Conservation (phyloP, 495 filamentous ascomycete genomes). For the Podospora anserina region DNA sequence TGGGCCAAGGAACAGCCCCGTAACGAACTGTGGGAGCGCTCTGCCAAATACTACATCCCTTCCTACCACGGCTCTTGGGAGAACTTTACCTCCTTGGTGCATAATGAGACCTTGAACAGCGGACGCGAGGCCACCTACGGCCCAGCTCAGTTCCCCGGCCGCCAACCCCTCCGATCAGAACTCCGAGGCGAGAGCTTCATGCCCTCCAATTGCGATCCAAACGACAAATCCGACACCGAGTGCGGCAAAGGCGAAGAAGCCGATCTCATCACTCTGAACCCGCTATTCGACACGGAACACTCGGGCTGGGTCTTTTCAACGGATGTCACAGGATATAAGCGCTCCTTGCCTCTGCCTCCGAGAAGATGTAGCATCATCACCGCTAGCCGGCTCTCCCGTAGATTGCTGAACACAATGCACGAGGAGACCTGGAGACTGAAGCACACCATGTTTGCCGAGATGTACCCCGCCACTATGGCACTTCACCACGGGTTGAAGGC, state of each 20-base stretch:
- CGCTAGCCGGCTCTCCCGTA: slow-evolving; percentile 72
- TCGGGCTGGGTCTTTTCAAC: slow-evolving; percentile 84
- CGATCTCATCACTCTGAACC: slow-evolving; percentile 92
- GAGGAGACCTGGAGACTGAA: slow-evolving; percentile 71
- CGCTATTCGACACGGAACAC: slow-evolving; percentile 80
- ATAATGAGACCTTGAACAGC: slow-evolving; percentile 48
- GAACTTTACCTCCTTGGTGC: slow-evolving; percentile 62
- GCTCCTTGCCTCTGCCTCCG: slow-evolving; percentile 59
- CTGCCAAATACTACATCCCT: slow-evolving; percentile 86
- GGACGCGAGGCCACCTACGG: slow-evolving; percentile 73
- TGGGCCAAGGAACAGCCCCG: slow-evolving; percentile 82
- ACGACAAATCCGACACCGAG: slow-evolving; percentile 20
- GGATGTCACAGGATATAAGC: slow-evolving; percentile 85
- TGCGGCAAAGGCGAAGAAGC: slow-evolving; percentile 92
- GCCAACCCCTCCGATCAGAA: slow-evolving; percentile 57
- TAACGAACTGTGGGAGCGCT: slow-evolving; percentile 85
- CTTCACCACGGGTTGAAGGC: slow-evolving; percentile 94
- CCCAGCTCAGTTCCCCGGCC: slow-evolving; percentile 60
- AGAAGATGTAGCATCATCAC: slow-evolving; percentile 84
- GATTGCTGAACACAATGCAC: slow-evolving; percentile 85
- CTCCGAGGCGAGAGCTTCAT: slow-evolving; percentile 59
- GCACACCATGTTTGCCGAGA: slow-evolving; percentile 90
- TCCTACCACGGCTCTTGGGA: slow-evolving; percentile 81
- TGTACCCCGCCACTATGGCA: slow-evolving; percentile 82
- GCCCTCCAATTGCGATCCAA: slow-evolving; percentile 46